phyloP scores from a whole-genome alignment of 1,284 basidiomycete species.

The Spongiforma sp. region DNA sequence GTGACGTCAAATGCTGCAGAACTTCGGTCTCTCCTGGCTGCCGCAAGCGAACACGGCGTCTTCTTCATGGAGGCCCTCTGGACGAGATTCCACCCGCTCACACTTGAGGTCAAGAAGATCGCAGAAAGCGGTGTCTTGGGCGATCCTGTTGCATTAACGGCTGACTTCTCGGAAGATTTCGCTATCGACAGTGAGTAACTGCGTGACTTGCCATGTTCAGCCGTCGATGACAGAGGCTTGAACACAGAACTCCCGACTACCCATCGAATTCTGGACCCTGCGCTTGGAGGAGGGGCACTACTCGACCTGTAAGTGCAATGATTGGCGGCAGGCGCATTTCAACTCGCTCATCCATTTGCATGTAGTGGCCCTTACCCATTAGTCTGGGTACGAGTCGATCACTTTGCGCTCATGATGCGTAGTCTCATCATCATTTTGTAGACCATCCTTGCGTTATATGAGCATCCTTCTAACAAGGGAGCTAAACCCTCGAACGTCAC shows the following conservation, averaged over 20 bases:
- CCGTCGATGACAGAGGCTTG: background rate
- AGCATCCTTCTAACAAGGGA: conserved; percentile 71
- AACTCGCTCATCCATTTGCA: conserved; percentile 8
- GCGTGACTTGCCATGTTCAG: background rate
- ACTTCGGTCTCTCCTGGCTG: conserved; percentile 65
- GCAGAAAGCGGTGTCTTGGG: conserved; percentile 67
- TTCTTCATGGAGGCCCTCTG: conserved; percentile 93
- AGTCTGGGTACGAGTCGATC: conserved; percentile 64
- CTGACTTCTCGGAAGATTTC: conserved; percentile 79
- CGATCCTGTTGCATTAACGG: conserved; percentile 64
- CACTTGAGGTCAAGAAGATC: conserved; percentile 67
- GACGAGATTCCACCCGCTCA: conserved; percentile 81
- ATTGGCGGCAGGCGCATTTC: background rate
- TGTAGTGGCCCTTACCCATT: conserved; percentile 81
- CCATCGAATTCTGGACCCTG: conserved; percentile 82
- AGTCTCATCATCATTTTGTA: conserved; percentile 34
- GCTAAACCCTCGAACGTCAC: conserved; percentile 60
- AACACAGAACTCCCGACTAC: conserved; percentile 63
- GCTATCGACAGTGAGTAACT: conserved; percentile 66
- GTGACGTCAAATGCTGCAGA: conserved; percentile 72
- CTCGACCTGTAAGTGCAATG: conserved; percentile 72
- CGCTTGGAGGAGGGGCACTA: conserved; percentile 83
- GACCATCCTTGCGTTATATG: conserved; percentile 82
- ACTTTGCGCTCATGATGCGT: background rate
- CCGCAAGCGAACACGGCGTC: conserved; percentile 77